Evolutionary conservation across 1,139 yeast genomes (phyloP).

Genomic region (Suhomyces bokatorum): DNA sequence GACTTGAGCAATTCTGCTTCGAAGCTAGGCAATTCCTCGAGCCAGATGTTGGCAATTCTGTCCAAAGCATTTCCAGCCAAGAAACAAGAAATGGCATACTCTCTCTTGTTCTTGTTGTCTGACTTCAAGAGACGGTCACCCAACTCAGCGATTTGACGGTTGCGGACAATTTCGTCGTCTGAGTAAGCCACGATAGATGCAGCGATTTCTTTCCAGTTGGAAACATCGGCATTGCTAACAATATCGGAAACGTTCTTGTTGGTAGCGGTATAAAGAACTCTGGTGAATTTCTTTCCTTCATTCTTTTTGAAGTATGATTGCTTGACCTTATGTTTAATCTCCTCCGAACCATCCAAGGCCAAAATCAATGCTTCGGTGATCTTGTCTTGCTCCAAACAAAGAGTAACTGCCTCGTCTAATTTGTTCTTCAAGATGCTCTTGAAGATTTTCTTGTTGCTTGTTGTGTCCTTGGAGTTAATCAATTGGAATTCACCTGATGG

Average conservation of each 20-base stretch:
- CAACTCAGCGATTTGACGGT: constrained; percentile 57
- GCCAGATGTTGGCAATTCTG: constrained; percentile 81
- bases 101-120: constrained; percentile 43
- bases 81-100: constrained; percentile 75
- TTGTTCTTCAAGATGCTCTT: constrained; percentile 64
- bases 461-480: constrained; percentile 22
- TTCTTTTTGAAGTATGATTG: constrained; percentile 66
- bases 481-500: constrained; percentile 52
- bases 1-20: constrained; percentile 55
- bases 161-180: constrained; percentile 47
- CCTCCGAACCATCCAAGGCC: constrained; percentile 68
- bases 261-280: constrained; percentile 70
- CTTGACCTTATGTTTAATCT: constrained; percentile 64
- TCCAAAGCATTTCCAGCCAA: constrained; percentile 81
- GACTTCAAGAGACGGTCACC: constrained; percentile 60
- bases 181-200: constrained; percentile 63
- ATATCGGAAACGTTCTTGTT: constrained; percentile 66
- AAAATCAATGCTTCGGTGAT: constrained; percentile 80
- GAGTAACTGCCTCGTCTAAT: constrained; percentile 64
- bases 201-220: constrained; percentile 85
- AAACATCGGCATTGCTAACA: constrained; percentile 73
- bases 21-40: constrained; percentile 62
- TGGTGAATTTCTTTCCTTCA: constrained; percentile 60
- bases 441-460: constrained; percentile 48
- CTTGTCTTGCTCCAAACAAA: constrained; percentile 63